Conservation (phyloP, 2,329 filamentous ascomycete genomes). For the Blastomyces parvus region DNA sequence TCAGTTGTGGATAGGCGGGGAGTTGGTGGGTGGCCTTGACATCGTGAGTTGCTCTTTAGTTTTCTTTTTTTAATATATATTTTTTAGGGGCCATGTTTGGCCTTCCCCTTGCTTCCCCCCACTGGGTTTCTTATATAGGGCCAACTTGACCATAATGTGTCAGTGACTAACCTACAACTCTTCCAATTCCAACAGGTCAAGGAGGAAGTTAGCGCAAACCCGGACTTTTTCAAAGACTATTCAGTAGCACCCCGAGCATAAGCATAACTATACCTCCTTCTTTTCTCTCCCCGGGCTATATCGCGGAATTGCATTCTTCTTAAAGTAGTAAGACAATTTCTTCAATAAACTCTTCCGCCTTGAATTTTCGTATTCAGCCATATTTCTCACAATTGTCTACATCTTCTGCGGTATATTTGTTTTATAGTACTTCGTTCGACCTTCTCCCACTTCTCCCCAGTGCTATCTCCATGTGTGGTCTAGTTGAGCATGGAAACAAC, state of each 20-base stretch:
- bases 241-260: conserved; percentile 36
- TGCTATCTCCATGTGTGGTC: not conserved
- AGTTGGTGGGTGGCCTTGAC: conserved; percentile 85
- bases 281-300: not conserved
- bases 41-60: conserved; percentile 59
- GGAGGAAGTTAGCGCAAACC: conserved; percentile 78
- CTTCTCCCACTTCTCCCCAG: not conserved
- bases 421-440: too few species aligned
- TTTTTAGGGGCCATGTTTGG: not conserved
- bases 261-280: conserved; percentile 14
- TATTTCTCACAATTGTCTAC: not conserved
- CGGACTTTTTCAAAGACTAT: conserved; percentile 71
- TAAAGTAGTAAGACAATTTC: not conserved
- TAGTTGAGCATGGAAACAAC: too few species aligned
- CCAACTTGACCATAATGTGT: not conserved
- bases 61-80: conserved; percentile 4
- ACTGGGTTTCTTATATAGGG: not conserved
- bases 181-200: conserved; percentile 56
- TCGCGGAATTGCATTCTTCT: not conserved
- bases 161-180: not conserved
- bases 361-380: not conserved
- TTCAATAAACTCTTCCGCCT: not conserved
- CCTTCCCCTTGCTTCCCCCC: not conserved
- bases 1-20: conserved; percentile 83
- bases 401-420: not conserved